phyloP scores from a whole-genome alignment of 306 rosid species.

The Boehmeria nivea region DNA sequence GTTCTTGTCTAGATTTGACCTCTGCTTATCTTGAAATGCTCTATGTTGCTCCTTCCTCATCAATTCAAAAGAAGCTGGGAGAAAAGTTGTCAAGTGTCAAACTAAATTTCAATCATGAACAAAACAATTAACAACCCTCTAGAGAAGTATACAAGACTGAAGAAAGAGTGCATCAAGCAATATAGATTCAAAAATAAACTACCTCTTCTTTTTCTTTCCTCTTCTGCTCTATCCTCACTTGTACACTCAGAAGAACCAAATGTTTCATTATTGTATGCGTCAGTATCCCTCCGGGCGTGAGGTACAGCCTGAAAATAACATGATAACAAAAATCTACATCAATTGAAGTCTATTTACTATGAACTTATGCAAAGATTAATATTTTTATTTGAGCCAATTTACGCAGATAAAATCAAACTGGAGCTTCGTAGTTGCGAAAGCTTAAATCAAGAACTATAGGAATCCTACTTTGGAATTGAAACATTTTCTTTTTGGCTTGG shows the following conservation, averaged over 20 bases:
- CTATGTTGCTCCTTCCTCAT: conserved; percentile 96
- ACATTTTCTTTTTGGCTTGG: background rate
- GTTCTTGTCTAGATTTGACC: conserved; percentile 48
- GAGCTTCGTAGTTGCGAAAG: background rate
- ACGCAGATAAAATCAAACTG: conserved; percentile 17
- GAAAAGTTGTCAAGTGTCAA: conserved; percentile 27
- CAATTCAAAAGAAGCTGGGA: conserved; percentile 72
- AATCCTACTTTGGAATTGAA: too few species aligned
- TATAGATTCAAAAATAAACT: conserved; percentile 19
- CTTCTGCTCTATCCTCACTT: conserved; percentile 81
- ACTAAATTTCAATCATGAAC: background rate
- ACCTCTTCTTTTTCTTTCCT: conserved; percentile 99
- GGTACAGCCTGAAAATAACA: conserved; percentile 66
- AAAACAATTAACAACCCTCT: conserved; percentile 13
- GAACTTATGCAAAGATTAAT: background rate
- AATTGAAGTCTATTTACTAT: background rate
- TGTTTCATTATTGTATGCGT: conserved; percentile 69
- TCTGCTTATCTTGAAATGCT: conserved; percentile 64
- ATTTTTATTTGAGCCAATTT: conserved; percentile 15
- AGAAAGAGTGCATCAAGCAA: conserved; percentile 10
- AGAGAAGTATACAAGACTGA: conserved; percentile 13
- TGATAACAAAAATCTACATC: conserved; percentile 8
- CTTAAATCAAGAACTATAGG: background rate
- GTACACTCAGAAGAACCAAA: conserved; percentile 80
- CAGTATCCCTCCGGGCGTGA: conserved; percentile 55